Evolutionary conservation across 345 rosid species (phyloP), one percentile per base, ranked within the genome.

Genomic region (Hibiscus trionum): DNA sequence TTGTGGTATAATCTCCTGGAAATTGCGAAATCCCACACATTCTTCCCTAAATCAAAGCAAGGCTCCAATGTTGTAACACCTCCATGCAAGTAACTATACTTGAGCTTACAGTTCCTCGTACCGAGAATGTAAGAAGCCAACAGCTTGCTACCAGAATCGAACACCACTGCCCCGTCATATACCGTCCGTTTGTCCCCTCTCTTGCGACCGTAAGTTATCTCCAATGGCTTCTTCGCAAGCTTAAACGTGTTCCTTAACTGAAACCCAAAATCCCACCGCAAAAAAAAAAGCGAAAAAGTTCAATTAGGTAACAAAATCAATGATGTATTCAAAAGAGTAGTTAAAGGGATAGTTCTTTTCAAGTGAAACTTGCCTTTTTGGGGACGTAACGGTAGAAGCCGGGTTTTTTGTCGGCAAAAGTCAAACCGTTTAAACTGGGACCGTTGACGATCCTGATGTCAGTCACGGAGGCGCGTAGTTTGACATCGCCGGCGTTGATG

Each of bases 221-320:
- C 87, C 89, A 93, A 80, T 4, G 93, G 93, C 75, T 91, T 93
- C 75, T 93, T 88, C 3, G 74, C 91, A 65, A 91, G 72, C 78
- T 66, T 85, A 39, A 90, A 78, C 0, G 85, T 77, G 86, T 88
- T 93, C 97, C 91, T 93, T 72, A 93, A 93, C 90, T 90, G 98
- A 80, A 93, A 91, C 81, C 89, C 82, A 69, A 88, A 83, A 77
- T 93, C 97, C 98, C 90, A 86, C 76, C 68, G 59, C 74, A 56
- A 56, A 37, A 11, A 65, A 9, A 0, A 44, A 50, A 55, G 33
- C 24, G 50, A 26, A 72, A 21, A 21, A 65, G 63, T n/a, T 19
- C 21, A 33, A 67, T 49, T 59, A 37, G 68, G 3, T 64, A 42
- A 50, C 50, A 21, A 56, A 66, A 21, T 46, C 27, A 7, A 4